phyloP scores from a whole-genome alignment of 2,329 filamentous ascomycete genomes.

The Thermoascus crustaceus region DNA sequence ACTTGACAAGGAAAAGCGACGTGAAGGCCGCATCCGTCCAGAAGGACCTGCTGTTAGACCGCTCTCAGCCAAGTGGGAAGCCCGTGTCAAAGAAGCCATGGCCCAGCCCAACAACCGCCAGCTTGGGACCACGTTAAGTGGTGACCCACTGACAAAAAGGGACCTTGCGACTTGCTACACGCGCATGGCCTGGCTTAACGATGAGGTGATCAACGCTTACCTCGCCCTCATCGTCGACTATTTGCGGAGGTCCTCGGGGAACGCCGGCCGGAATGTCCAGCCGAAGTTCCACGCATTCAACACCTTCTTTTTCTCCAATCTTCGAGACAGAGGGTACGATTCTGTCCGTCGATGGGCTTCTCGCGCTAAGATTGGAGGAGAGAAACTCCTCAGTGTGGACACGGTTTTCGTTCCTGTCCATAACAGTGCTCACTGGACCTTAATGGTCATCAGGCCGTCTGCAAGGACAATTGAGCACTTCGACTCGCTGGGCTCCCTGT shows the following conservation, averaged over 20 bases:
- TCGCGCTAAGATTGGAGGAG: conserved; percentile 41
- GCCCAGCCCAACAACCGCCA: conserved; percentile 14
- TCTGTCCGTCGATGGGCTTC: conserved; percentile 36
- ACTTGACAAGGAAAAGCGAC: conserved; percentile 7
- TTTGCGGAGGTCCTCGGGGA: conserved; percentile 24
- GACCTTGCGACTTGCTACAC: conserved; percentile 31
- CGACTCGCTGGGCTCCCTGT: conserved; percentile 35
- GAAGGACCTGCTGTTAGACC: conserved; percentile 26
- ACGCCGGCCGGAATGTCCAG: conserved; percentile 25
- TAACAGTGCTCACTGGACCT: conserved; percentile 39
- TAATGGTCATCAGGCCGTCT: conserved; percentile 38
- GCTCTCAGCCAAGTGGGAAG: conserved; percentile 30
- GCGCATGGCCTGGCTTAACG: conserved; percentile 35
- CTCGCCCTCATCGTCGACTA: conserved; percentile 35
- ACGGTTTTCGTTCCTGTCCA: conserved; percentile 43
- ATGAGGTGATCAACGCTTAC: conserved; percentile 41
- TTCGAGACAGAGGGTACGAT: conserved; percentile 33
- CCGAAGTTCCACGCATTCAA: conserved; percentile 38
- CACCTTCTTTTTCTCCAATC: conserved; percentile 38
- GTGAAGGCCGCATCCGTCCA: conserved; percentile 15
- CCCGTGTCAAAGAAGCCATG: conserved; percentile 24
- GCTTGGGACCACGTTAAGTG: conserved; percentile 25
- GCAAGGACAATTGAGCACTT: conserved; percentile 40
- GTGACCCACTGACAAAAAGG: conserved; percentile 28
- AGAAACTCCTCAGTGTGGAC: conserved; percentile 36